Conservation (phyloP, 352 stramenopile genomes). For the Phytophthora meadii region DNA sequence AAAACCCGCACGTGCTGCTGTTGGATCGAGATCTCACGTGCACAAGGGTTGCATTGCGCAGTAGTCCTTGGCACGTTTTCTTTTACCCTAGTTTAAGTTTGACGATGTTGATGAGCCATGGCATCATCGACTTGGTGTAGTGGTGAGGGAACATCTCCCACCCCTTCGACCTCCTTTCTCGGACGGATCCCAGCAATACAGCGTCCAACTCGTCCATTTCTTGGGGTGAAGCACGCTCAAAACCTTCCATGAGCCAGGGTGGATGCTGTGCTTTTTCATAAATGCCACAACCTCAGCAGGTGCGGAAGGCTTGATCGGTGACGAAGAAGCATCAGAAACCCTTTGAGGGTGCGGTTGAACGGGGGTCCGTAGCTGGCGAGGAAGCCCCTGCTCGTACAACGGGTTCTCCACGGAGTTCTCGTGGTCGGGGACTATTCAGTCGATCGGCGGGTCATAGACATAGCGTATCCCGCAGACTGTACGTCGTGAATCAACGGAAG, state of each 20-base stretch:
- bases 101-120: conserved; percentile 59
- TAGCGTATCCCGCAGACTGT: too few relatives aligned
- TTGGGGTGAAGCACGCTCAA: conserved; percentile 63
- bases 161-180: conserved; percentile 73
- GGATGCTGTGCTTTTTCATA: conserved; percentile 82
- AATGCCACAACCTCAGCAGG: conserved; percentile 75
- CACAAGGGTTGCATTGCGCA: conserved; percentile 84
- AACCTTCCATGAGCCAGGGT: conserved; percentile 80
- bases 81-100: conserved; percentile 56
- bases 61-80: conserved; percentile 68
- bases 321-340: conserved; percentile 71
- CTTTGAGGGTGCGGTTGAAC: too few relatives aligned
- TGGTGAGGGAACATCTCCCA: conserved; percentile 87
- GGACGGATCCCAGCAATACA: conserved; percentile 65
- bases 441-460: too few relatives aligned
- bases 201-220: conserved; percentile 79
- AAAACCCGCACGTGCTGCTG: conserved; percentile 68
- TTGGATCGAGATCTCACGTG: conserved; percentile 82
- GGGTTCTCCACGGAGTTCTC: too few relatives aligned
- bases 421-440: too few relatives aligned
- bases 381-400: too few relatives aligned
- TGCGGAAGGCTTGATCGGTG: conserved; percentile 67
- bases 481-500: too few relatives aligned
- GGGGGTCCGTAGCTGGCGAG: too few relatives aligned
- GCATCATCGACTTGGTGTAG: conserved; percentile 84